A percentile compares a stretch with the other conserved stretches of the same genome.
These are phyloP conservation scores for Phytopythium oedochilum DNA, from an alignment of 352 stramenopile species.

Conservation along the genomic window DNA sequence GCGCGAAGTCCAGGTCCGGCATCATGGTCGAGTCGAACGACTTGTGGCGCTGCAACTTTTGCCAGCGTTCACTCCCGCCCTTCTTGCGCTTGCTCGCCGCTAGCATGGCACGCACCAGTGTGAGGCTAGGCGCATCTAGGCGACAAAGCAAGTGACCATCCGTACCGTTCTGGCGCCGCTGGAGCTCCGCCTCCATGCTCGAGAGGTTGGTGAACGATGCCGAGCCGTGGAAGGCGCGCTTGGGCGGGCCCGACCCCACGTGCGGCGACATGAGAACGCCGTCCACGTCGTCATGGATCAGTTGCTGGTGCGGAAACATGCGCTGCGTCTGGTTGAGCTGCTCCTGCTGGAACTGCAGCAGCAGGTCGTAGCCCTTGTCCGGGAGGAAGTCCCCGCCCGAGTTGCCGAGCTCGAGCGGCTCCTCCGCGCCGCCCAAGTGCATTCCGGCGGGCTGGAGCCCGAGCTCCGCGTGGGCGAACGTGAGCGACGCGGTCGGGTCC, in stretches of 20 bases:
- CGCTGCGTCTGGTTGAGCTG: slow-evolving; percentile 34
- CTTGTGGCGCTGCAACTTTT: slow-evolving; percentile 60
- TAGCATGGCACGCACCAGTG: slow-evolving; percentile 7
- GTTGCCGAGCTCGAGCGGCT: slow-evolving; percentile 15
- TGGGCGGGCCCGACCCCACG: slow-evolving; percentile 13
- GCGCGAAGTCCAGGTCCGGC: slow-evolving; percentile 13
- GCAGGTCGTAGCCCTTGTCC: slow-evolving; percentile 44
- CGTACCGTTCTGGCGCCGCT: slow-evolving; percentile 29
- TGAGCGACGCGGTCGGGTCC: background rate
- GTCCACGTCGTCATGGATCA: slow-evolving; percentile 25
- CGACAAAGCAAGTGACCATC: no score
- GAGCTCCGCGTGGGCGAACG: background rate
- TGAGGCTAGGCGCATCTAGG: background rate
- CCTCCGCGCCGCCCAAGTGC: slow-evolving; percentile 16
- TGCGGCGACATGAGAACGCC: slow-evolving; percentile 1
- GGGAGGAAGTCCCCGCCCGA: slow-evolving; percentile 10
- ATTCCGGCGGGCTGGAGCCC: slow-evolving; percentile 6
- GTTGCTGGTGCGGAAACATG: slow-evolving; percentile 43
- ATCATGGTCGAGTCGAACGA: slow-evolving; percentile 60
- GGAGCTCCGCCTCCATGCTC: slow-evolving; percentile 67
- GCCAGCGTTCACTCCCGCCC: slow-evolving; percentile 43
- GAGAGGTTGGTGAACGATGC: slow-evolving; percentile 70
- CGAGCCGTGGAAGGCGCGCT: slow-evolving; percentile 52
- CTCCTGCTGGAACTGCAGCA: slow-evolving; percentile 64
- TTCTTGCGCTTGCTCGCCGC: slow-evolving; percentile 65